A percentile compares a stretch with the other conserved stretches of the same genome.
phyloP scores from a whole-genome alignment of 345 rosid species.

The Sonneratia caseolaris region DNA sequence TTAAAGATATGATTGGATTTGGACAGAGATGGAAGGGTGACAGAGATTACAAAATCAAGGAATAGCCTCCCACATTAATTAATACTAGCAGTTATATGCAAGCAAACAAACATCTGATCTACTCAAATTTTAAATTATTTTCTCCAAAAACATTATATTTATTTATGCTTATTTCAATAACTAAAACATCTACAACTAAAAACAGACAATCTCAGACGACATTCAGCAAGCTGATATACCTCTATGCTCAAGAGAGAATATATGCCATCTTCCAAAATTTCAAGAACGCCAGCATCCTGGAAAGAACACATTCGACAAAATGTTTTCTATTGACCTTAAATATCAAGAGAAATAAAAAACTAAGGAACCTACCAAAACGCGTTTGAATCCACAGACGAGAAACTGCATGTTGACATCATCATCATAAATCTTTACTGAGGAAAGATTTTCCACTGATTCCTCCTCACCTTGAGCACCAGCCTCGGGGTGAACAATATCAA shows the following conservation, averaged over 20 bases:
- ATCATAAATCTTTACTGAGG: conserved; percentile 84
- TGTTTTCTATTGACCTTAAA: conserved; percentile 10
- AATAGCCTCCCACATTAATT: not conserved
- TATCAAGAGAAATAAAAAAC: conserved; percentile 1
- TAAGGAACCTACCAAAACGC: conserved; percentile 43
- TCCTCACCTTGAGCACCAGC: conserved; percentile 63
- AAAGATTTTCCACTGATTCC: conserved; percentile 57
- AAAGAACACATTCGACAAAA: conserved; percentile 15
- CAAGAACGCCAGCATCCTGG: conserved; percentile 64
- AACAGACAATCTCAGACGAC: not conserved
- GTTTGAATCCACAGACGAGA: conserved; percentile 78
- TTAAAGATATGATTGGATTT: too few species aligned
- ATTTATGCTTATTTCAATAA: not conserved
- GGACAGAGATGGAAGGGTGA: not conserved
- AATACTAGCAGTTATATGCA: not conserved
- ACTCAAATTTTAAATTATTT: too few species aligned
- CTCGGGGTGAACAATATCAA: conserved; percentile 55
- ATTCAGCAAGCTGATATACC: conserved; percentile 37
- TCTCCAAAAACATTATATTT: not conserved
- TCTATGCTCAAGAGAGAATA: conserved; percentile 89
- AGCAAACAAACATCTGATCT: not conserved
- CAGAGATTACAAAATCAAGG: not conserved
- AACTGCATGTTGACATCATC: conserved; percentile 79
- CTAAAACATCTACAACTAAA: not conserved
- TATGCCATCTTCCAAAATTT: conserved; percentile 81